phyloP scores from a whole-genome alignment of 2,329 filamentous ascomycete species.

The Fusarium agapanthi region DNA sequence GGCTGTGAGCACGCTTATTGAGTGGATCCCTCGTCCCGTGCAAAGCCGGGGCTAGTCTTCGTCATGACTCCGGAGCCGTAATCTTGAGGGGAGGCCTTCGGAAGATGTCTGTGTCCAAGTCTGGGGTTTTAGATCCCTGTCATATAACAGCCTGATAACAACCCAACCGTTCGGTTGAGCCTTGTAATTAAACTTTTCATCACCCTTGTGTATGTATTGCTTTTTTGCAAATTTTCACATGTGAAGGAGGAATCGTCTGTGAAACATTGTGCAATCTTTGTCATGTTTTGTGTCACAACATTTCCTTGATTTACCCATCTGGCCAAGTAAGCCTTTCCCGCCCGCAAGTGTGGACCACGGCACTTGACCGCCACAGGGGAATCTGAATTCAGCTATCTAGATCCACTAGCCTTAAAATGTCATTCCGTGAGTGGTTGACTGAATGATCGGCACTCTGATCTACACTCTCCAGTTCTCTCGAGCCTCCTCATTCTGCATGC shows the following conservation, averaged over 20 bases:
- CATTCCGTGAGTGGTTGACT: slow-evolving; percentile 11
- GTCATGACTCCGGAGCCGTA: slow-evolving; percentile 5
- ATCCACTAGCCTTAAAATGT: slow-evolving; percentile 37
- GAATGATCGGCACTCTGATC: slow-evolving; percentile 18
- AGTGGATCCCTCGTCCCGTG: slow-evolving; percentile 4
- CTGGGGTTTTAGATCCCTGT: slow-evolving; percentile 3
- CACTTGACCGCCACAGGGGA: slow-evolving; percentile 28
- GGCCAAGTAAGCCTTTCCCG: slow-evolving; percentile 31
- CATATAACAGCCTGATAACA: slow-evolving; percentile 18
- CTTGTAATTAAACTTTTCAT: slow-evolving; percentile 36
- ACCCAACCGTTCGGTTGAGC: slow-evolving; percentile 41
- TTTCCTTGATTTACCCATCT: slow-evolving; percentile 1
- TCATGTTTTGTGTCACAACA: neutral
- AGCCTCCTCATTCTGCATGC: neutral
- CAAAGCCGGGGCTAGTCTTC: slow-evolving; percentile 28
- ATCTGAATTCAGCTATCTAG: slow-evolving; percentile 13
- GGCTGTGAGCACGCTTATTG: slow-evolving; percentile 20
- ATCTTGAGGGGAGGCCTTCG: neutral
- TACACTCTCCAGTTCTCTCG: neutral
- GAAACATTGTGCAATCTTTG: neutral
- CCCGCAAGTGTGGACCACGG: slow-evolving; percentile 30
- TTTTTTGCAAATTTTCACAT: neutral
- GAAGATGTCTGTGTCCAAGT: neutral
- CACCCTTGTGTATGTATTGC: neutral
- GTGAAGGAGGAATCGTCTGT: neutral